A percentile compares a stretch with the other conserved stretches of the same genome.
Conservation (phyloP, 306 rosid genomes). For the Sophora flavescens region DNA sequence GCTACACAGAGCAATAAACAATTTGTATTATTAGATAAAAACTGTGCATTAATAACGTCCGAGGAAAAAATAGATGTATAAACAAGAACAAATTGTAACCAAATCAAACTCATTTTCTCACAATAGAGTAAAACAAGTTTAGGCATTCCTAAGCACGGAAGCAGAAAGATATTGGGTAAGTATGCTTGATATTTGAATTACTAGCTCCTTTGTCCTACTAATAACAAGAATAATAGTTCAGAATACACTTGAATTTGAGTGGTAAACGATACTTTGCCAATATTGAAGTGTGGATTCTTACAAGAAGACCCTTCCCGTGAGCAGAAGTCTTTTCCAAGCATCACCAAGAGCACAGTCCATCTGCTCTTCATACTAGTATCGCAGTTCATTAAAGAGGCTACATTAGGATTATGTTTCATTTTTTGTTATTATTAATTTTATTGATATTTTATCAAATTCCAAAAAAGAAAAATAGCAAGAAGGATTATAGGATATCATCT, state of each 20-base stretch:
- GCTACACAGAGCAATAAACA: background rate
- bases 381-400: background rate
- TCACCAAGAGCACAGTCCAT: background rate
- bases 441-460: background rate
- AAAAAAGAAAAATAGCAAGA: background rate
- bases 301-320: background rate
- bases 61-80: slow-evolving; percentile 31
- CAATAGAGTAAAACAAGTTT: slow-evolving; percentile 5
- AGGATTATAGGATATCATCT: background rate
- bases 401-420: background rate
- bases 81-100: slow-evolving; percentile 16
- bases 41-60: background rate
- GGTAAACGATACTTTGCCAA: slow-evolving; percentile 26
- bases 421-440: background rate
- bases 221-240: slow-evolving; percentile 14
- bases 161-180: slow-evolving; percentile 4
- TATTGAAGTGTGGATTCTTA: slow-evolving; percentile 21
- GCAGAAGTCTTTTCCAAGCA: background rate
- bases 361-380: background rate
- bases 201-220: background rate
- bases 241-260: slow-evolving; percentile 13
- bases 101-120: slow-evolving; percentile 15
- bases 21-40: background rate
- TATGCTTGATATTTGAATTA: slow-evolving; percentile 27
- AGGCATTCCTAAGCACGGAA: slow-evolving; percentile 23